Conservation (phyloP, 495 filamentous ascomycete genomes). For the Massariosphaeria phaeospora region DNA sequence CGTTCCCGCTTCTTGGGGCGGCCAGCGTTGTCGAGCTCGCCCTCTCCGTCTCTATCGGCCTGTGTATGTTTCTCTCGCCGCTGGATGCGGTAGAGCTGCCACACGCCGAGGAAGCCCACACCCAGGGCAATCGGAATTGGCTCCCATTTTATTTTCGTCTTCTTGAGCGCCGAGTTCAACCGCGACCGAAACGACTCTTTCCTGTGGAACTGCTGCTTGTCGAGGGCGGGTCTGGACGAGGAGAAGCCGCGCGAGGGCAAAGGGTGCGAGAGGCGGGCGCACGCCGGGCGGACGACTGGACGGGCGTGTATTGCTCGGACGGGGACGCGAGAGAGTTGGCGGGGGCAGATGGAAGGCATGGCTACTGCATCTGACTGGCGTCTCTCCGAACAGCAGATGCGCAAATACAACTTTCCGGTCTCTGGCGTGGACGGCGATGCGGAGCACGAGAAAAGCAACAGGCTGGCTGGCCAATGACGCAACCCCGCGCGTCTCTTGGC, state of each 20-base stretch:
- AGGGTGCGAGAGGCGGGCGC: constrained; percentile 12
- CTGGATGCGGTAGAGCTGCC: constrained; percentile 70
- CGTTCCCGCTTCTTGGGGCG: constrained; percentile 60
- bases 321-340: constrained; percentile 40
- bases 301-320: constrained; percentile 8
- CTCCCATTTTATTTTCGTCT: constrained; percentile 87
- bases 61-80: constrained; percentile 50
- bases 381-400: too few relatives aligned
- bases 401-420: too few relatives aligned
- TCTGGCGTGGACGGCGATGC: background rate
- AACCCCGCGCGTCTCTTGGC: constrained; percentile 1
- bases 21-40: constrained; percentile 7
- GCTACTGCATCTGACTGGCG: constrained; percentile 36
- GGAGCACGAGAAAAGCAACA: constrained; percentile 15
- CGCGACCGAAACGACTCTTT: constrained; percentile 60
- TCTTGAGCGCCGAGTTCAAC: constrained; percentile 57
- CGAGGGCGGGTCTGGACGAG: constrained; percentile 40
- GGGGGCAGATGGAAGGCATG: constrained; percentile 45
- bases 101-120: constrained; percentile 75
- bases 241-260: constrained; percentile 42
- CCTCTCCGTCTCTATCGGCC: constrained; percentile 48
- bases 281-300: background rate
- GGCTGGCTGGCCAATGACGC: constrained; percentile 11
- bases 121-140: constrained; percentile 91
- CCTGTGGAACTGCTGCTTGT: constrained; percentile 42